Evolutionary conservation across 805 yeast genomes (phyloP).

Genomic region (Wickerhamomyces bisporus): DNA sequence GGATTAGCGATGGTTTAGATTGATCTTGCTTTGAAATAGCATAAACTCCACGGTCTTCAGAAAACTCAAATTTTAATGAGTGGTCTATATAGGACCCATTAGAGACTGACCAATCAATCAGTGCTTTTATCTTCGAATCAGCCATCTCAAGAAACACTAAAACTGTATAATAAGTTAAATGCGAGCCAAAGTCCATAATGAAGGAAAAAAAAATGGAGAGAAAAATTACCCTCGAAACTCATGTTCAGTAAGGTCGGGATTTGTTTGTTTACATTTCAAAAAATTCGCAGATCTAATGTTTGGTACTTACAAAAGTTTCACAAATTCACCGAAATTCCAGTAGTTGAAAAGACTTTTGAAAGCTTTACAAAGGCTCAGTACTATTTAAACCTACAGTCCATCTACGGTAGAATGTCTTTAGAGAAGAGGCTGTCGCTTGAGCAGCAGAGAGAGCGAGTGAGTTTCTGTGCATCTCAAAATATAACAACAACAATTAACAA

Average conservation of each 20-base stretch:
- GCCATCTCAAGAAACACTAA: background rate
- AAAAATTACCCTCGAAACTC: too few species aligned
- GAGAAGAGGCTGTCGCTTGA: conserved; percentile 1
- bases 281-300: too few species aligned
- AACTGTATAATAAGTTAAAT: too few species aligned
- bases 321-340: too few species aligned
- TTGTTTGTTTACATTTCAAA: background rate
- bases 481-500: background rate
- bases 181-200: too few species aligned
- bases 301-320: too few species aligned
- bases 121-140: background rate
- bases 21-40: conserved; percentile 24
- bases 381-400: too few species aligned
- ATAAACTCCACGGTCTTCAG: conserved; percentile 31
- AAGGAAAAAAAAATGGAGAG: too few species aligned
- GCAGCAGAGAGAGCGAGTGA: conserved; percentile 7
- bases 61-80: conserved; percentile 28
- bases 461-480: background rate
- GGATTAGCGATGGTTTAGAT: conserved; percentile 10
- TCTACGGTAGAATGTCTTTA: too few species aligned
- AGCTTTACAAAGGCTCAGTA: too few species aligned
- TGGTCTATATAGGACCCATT: conserved; percentile 33
- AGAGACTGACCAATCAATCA: conserved; percentile 31
- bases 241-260: too few species aligned
- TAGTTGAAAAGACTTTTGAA: too few species aligned